A percentile compares a stretch with the other conserved stretches of the same genome.
Evolutionary conservation across 805 yeast species (phyloP).

Genomic region (Torulaspora gathmanii): DNA sequence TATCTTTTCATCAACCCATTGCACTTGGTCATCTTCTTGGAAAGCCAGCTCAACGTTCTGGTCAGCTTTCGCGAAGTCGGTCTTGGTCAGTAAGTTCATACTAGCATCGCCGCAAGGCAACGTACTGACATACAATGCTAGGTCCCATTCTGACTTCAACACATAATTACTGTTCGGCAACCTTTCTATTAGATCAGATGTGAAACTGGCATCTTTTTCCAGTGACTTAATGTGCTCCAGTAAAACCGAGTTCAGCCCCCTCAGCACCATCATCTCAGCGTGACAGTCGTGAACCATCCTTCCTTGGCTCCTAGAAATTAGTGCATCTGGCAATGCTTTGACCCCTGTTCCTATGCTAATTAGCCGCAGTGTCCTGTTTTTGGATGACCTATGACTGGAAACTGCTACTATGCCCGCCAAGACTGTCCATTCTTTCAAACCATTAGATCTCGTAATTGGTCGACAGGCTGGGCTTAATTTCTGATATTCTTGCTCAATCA

Average conservation of each 20-base stretch:
- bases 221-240: slow-evolving; percentile 42
- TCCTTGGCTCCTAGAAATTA: slow-evolving; percentile 46
- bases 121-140: slow-evolving; percentile 66
- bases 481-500: slow-evolving; percentile 30
- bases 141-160: slow-evolving; percentile 37
- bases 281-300: slow-evolving; percentile 77
- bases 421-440: slow-evolving; percentile 76
- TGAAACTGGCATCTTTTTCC: not conserved
- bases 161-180: slow-evolving; percentile 20
- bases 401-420: slow-evolving; percentile 64
- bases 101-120: slow-evolving; percentile 92
- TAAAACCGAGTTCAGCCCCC: slow-evolving; percentile 63
- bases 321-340: slow-evolving; percentile 61
- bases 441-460: slow-evolving; percentile 59
- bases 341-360: slow-evolving; percentile 74
- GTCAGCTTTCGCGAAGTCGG: slow-evolving; percentile 8
- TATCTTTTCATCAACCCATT: slow-evolving; percentile 29
- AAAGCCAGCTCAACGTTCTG: slow-evolving; percentile 18
- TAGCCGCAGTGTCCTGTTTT: slow-evolving; percentile 28
- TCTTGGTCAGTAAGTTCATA: slow-evolving; percentile 40
- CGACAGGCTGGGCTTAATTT: slow-evolving; percentile 43
- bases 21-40: slow-evolving; percentile 21
- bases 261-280: slow-evolving; percentile 74
- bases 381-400: slow-evolving; percentile 15
- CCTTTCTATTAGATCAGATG: slow-evolving; percentile 12